Conservation (phyloP, 164 flowering plant genomes). For the Cinnamomum micranthum region DNA sequence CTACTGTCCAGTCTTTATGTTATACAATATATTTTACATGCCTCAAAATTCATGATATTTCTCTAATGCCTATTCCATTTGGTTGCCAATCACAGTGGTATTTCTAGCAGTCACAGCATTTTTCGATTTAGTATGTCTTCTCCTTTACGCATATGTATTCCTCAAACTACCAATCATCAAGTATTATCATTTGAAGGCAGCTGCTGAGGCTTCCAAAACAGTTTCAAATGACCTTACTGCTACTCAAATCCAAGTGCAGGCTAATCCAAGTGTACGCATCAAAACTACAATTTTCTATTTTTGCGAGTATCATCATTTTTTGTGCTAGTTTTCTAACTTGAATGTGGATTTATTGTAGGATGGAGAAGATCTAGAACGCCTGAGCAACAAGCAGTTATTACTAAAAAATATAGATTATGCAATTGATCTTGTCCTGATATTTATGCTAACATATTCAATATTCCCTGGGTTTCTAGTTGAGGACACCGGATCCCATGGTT, state of each 20-base stretch:
- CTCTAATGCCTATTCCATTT: background rate
- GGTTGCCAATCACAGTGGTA: constrained; percentile 41
- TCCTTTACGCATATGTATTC: constrained; percentile 60
- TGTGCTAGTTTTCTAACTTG: background rate
- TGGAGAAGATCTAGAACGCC: constrained; percentile 29
- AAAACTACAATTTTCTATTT: background rate
- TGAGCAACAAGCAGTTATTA: constrained; percentile 55
- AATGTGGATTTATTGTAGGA: constrained; percentile 27
- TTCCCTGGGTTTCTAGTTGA: constrained; percentile 82
- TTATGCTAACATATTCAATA: constrained; percentile 60
- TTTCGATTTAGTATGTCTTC: constrained; percentile 54
- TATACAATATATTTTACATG: no score
- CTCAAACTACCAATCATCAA: constrained; percentile 66
- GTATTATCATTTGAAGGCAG: constrained; percentile 72
- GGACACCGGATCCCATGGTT: constrained; percentile 67
- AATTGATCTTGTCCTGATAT: constrained; percentile 48
- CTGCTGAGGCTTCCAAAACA: constrained; percentile 72
- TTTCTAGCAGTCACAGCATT: constrained; percentile 52
- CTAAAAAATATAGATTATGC: constrained; percentile 58
- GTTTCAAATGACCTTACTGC: constrained; percentile 77
- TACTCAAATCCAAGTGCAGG: constrained; percentile 40
- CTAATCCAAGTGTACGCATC: constrained; percentile 7
- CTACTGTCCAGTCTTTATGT: no score
- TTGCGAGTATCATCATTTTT: background rate
- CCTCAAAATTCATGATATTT: background rate